Conservation (phyloP, 345 rosid genomes). For the Citrus inodora region DNA sequence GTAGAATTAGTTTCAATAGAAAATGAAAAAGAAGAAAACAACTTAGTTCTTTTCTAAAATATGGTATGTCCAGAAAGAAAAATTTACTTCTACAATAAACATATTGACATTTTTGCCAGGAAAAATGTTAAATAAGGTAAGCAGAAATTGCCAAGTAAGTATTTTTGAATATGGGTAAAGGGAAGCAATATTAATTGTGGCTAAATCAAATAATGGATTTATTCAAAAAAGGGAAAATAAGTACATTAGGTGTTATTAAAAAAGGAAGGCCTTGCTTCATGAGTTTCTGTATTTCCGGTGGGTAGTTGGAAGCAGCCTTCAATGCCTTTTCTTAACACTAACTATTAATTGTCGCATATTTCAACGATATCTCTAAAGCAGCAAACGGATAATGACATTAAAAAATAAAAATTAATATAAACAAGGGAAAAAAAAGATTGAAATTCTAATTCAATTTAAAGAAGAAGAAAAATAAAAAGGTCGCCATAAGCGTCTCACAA, state of each 20-base stretch:
- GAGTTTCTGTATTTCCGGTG: conserved; percentile 30
- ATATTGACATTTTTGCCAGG: not conserved
- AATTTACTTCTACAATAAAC: too few relatives aligned
- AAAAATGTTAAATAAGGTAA: not conserved
- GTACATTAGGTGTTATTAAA: not conserved
- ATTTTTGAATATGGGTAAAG: too few relatives aligned
- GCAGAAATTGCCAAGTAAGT: too few relatives aligned
- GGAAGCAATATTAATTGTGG: too few relatives aligned
- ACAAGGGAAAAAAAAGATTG: not conserved
- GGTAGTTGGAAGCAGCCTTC: conserved; percentile 32
- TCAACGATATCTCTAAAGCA: conserved; percentile 32
- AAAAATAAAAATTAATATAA: not conserved
- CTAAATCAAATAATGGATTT: too few relatives aligned
- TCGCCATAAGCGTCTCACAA: not conserved
- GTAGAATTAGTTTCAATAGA: too few relatives aligned
- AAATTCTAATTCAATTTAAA: not conserved
- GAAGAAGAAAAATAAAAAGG: not conserved
- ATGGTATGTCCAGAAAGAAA: too few relatives aligned
- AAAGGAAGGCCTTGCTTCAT: not conserved
- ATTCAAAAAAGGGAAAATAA: too few relatives aligned
- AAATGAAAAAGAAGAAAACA: too few relatives aligned
- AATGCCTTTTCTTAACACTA: conserved; percentile 13
- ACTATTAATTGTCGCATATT: conserved; percentile 15
- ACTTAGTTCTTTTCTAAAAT: too few relatives aligned
- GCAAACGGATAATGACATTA: not conserved